These are phyloP conservation scores for Colletotrichum gigasporum DNA, from an alignment of 2,329 filamentous ascomycete genomes.

Conservation along the genomic window DNA sequence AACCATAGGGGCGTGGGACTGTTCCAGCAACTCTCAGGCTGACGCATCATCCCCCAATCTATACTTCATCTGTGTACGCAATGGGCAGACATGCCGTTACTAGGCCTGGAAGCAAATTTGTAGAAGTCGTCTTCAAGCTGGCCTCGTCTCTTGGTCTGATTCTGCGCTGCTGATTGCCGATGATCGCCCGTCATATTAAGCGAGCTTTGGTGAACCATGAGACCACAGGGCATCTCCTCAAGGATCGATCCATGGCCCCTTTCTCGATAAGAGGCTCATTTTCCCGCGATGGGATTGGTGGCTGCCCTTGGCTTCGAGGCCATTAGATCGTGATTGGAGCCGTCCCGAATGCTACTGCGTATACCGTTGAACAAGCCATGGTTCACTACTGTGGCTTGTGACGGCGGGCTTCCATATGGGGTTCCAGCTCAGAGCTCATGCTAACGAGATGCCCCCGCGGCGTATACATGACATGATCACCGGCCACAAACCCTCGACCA, in stretches of 20 bases:
- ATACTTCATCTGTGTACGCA: background rate
- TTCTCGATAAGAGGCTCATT: background rate
- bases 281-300: background rate
- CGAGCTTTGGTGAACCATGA: too few species aligned
- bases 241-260: background rate
- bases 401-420: background rate
- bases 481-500: background rate
- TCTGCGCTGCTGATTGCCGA: too few species aligned
- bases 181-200: too few species aligned
- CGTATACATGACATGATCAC: too few species aligned
- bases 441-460: too few species aligned
- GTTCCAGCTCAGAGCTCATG: background rate
- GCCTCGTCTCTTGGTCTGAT: too few species aligned
- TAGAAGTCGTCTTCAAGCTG: too few species aligned
- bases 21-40: background rate
- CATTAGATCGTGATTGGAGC: background rate
- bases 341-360: background rate
- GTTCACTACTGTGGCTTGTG: background rate
- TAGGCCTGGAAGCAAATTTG: too few species aligned
- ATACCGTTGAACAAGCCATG: background rate
- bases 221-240: background rate
- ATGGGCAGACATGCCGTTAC: too few species aligned
- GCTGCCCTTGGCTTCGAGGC: background rate
- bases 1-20: background rate
- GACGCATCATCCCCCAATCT: background rate